Conservation (phyloP, 1,139 yeast species). For the Pichia inconspicua region DNA sequence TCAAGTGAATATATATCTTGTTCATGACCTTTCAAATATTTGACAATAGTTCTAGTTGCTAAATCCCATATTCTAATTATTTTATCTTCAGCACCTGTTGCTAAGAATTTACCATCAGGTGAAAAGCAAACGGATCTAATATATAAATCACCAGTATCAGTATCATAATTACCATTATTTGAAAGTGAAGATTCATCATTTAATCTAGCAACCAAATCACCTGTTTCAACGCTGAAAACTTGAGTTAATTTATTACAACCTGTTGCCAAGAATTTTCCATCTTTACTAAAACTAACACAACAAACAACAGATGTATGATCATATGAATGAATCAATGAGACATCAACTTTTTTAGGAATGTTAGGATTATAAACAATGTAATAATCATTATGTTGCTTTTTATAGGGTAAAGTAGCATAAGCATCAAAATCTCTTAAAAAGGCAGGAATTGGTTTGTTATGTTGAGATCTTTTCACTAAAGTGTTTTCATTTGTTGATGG, state of each 20-base stretch:
- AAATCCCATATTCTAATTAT: constrained; percentile 96
- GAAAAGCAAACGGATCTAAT: constrained; percentile 94
- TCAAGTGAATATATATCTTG: constrained; percentile 96
- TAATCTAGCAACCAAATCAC: constrained; percentile 79
- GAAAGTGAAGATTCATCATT: constrained; percentile 65
- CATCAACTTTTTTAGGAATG: constrained; percentile 66
- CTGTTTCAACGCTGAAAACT: constrained; percentile 87
- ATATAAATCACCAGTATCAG: constrained; percentile 70
- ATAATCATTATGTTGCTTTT: constrained; percentile 81
- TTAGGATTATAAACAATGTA: constrained; percentile 89
- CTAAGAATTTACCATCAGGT: constrained; percentile 91
- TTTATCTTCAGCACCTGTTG: constrained; percentile 98
- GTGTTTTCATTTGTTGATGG: constrained; percentile 23
- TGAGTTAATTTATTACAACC: constrained; percentile 97
- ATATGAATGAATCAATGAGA: constrained; percentile 80
- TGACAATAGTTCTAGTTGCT: constrained; percentile 75
- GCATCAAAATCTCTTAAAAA: constrained; percentile 79
- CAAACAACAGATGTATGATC: constrained; percentile 94
- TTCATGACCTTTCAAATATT: constrained; percentile 89
- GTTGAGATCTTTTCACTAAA: constrained; percentile 41
- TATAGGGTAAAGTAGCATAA: constrained; percentile 66
- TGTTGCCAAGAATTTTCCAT: constrained; percentile 90
- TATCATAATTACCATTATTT: constrained; percentile 32
- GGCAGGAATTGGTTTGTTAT: constrained; percentile 71
- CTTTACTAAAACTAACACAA: constrained; percentile 88